Evolutionary conservation across 1,139 yeast genomes (phyloP).

Genomic region (Diutina sp.): DNA sequence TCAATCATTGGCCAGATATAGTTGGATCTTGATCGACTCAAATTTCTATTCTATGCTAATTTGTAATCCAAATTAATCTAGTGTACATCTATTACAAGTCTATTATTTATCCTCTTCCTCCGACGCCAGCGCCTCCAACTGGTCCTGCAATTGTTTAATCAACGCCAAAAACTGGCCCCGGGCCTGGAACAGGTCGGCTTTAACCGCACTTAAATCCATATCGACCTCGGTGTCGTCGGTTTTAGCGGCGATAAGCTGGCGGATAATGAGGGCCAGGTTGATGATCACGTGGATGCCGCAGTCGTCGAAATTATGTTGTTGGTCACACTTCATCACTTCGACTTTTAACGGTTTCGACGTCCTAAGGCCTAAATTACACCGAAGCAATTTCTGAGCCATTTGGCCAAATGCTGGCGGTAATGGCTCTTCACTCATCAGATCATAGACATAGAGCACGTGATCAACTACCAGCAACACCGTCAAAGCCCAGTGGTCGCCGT

Average conservation of each 20-base stretch:
- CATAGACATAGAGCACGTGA: slow-evolving; percentile 21
- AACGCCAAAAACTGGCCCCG: neutral
- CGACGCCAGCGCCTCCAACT: neutral
- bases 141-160: neutral
- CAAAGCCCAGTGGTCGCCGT: slow-evolving; percentile 35
- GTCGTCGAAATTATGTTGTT: slow-evolving; percentile 33
- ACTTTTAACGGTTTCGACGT: slow-evolving; percentile 9
- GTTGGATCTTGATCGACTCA: too few species aligned
- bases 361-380: slow-evolving; percentile 9
- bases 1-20: too few species aligned
- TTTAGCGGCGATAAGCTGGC: neutral
- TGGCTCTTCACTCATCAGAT: slow-evolving; percentile 21
- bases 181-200: neutral
- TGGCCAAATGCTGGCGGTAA: slow-evolving; percentile 11
- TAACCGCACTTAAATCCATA: neutral
- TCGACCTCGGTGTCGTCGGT: neutral
- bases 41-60: too few species aligned
- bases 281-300: slow-evolving; percentile 20
- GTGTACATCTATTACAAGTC: neutral
- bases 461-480: slow-evolving; percentile 20
- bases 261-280: neutral
- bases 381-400: slow-evolving; percentile 13
- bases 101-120: neutral
- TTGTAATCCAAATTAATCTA: neutral
- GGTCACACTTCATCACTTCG: slow-evolving; percentile 23